Base-by-base conservation (phyloP, 2,329 filamentous ascomycete genomes). In the Alternaria triticimaculans region DNA sequence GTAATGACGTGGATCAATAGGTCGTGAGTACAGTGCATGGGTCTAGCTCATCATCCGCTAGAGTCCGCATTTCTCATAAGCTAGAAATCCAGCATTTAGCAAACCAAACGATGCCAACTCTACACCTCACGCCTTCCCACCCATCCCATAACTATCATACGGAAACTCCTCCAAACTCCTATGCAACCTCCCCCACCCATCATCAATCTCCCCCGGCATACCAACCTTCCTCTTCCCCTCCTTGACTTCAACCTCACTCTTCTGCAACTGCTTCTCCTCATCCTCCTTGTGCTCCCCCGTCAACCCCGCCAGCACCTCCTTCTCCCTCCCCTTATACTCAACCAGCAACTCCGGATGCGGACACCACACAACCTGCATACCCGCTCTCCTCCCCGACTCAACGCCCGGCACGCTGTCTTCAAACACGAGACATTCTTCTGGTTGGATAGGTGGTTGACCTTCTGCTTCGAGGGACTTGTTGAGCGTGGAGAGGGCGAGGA, bases 381-480 rank as follows among this genome's bases (percentile, higher is more conserved):
- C 95, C 0, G 96, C 96, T 69, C 96, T 88, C 57, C 96, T 85
- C 5, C 94, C 96, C 3, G 93, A 89, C 82, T 99, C 96, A 3
- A 97, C 93, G 5, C 96, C 96, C 0, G 94, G 93, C 2, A 98
- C 94, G 49, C 91, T 93, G 80, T 99, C 96, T 82, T 99, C 96
- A 74, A 99, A 98, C 0, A 98, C 96, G 15, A 99, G 85, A 77
- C 96, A 98, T 80, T 98, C 95, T 70, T 92, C 91, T 0, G 94
- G 93, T 58, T 78, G 84, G 66, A 99, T 90, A 57, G 85, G 84
- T 63, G 87, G 82, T 68, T 86, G 82, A 0, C 88, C 88, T 4
- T 85, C 81, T 0, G 87, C 88, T 11, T 82, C 82, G 7, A 96
- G 84, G 15, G 88, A 88, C 46, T 88, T 87, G 80, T 99, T 99